Base-by-base conservation (phyloP, 2,329 filamentous ascomycete genomes). In the Exserohilum turcica region DNA sequence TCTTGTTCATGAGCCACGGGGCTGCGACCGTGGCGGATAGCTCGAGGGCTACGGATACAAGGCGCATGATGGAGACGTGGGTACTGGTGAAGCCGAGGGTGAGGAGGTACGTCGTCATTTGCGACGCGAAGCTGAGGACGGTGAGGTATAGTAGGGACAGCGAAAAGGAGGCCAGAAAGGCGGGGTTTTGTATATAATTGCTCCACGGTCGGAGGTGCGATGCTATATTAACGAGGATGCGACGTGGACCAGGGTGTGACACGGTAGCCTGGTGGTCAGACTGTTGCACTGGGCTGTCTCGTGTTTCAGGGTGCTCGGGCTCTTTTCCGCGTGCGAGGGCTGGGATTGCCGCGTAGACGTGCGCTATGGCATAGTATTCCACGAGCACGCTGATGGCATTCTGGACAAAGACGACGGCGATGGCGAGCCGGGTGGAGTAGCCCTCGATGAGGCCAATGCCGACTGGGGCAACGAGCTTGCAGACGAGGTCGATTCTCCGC, bases 51-150 rank as follows among this genome's bases (percentile, higher is more conserved):
- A 82, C 81, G 27, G 82, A 80, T 4, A 79, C 57, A 0, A 81
- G 81, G 3, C 86, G 78, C 39, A 82, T 78, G 10, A 82, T 48
- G 33, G 82, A 83, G 18, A 88, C 78, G 31, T 80, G 74, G n/a
- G 74, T 64, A 0, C 83, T 77, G 2, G 72, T 80, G 61, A 82
- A 82, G 18, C 82, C 82, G 3, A 77, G 68, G 0, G 82, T 78
- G 5, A 87, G 72, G 2, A 89, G 78, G 59, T 84, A 88, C 0
- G 86, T 86, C 47, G 86, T 77, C 84, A 88, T 87, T 61, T 86
- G 85, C 0, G 84, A 84, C 0, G 64, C 65, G 47, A 73, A 73
- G 55, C 64, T 66, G 5, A 75, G 64, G 16, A 74, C 71, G 2
- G 73, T 88, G 43, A 88, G 76, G 64, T 88, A 88, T 1, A 88